These are phyloP conservation scores for Tuber umbilicatum DNA, from an alignment of 495 filamentous ascomycete species.

Conservation along the genomic window DNA sequence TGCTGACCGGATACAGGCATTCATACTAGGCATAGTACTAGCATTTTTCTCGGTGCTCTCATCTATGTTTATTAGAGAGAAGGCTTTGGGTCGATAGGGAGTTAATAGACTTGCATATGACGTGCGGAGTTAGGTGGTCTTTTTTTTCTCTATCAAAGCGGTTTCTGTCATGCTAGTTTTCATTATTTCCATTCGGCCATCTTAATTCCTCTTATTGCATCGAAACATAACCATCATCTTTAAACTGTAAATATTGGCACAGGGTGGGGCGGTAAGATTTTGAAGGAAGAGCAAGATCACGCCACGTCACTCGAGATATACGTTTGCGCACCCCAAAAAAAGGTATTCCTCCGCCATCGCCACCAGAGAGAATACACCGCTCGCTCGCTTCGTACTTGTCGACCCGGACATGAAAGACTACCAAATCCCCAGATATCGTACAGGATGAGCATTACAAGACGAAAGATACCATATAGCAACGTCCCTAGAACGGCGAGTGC, in stretches of 20 bases:
- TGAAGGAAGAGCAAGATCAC: neutral
- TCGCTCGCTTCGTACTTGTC: neutral
- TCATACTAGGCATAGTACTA: conserved; percentile 40
- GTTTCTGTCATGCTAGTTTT: neutral
- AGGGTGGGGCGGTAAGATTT: neutral
- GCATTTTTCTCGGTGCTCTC: conserved; percentile 34
- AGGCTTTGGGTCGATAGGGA: conserved; percentile 42
- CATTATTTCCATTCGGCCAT: neutral
- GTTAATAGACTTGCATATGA: neutral
- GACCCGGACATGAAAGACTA: neutral
- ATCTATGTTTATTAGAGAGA: conserved; percentile 46
- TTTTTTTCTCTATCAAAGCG: neutral
- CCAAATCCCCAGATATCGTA: neutral
- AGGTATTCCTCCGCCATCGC: too few species aligned
- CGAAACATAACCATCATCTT: neutral
- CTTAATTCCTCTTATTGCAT: neutral
- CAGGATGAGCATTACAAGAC: neutral
- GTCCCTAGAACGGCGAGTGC: neutral
- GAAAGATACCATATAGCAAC: neutral
- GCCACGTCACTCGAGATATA: neutral
- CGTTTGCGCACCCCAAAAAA: too few species aligned
- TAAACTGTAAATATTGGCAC: neutral
- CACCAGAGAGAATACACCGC: neutral
- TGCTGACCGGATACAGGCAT: conserved; percentile 26
- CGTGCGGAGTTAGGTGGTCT: neutral